Conservation (phyloP, 2,329 filamentous ascomycete genomes). For the Aspergillus piperis region DNA sequence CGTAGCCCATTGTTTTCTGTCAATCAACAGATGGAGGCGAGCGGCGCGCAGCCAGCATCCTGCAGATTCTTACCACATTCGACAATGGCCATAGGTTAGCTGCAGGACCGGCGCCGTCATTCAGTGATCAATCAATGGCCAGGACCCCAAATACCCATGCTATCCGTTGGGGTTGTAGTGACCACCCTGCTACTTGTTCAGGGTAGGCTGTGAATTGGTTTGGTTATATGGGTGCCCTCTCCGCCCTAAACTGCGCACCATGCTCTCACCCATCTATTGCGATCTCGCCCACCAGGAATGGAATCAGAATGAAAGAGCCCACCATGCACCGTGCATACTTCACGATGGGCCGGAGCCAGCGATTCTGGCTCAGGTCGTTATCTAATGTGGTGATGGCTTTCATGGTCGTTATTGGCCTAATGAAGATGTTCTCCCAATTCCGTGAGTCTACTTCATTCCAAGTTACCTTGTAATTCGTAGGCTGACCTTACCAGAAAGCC, state of each 20-base stretch:
- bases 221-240: not conserved
- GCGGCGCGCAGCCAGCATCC: not conserved
- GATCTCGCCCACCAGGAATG: not conserved
- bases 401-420: not conserved
- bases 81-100: no score
- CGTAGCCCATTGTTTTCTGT: not conserved
- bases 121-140: not conserved
- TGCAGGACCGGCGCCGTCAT: no score
- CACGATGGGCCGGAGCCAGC: not conserved
- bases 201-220: not conserved
- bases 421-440: conserved; percentile 3
- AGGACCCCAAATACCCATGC: not conserved
- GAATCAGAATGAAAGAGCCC: not conserved
- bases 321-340: not conserved
- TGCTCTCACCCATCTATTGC: not conserved
- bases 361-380: not conserved
- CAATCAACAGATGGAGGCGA: not conserved
- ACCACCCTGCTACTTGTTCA: not conserved
- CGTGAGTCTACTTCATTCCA: not conserved
- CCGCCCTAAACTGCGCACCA: not conserved
- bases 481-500: no score
- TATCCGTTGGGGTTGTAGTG: not conserved
- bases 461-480: no score
- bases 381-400: not conserved
- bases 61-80: not conserved